A percentile compares a stretch with the other conserved stretches of the same genome.
These are phyloP conservation scores for Haplosporangium sp. DNA, from an alignment of 371 early-diverging fungal species.

Conservation along the genomic window DNA sequence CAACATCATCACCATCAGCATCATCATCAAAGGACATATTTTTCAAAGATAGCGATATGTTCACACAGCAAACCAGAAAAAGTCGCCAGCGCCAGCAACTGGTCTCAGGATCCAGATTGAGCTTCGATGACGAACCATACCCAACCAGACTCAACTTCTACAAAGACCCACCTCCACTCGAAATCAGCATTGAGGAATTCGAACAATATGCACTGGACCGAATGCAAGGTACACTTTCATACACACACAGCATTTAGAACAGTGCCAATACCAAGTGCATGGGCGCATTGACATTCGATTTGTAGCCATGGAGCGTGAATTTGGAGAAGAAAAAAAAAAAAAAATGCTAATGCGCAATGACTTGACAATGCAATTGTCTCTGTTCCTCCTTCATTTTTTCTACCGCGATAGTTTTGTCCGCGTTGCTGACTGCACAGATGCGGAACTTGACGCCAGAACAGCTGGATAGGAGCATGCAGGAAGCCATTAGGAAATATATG, in stretches of 20 bases:
- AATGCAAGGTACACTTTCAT: conserved; percentile 73
- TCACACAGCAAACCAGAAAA: conserved; percentile 29
- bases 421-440: conserved; percentile 83
- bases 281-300: neutral
- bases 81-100: conserved; percentile 20
- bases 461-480: conserved; percentile 65
- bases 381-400: conserved; percentile 1
- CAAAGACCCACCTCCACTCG: conserved; percentile 73
- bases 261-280: too few relatives aligned
- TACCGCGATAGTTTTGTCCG: conserved; percentile 74
- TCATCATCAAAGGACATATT: too few relatives aligned
- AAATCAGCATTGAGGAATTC: conserved; percentile 92
- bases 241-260: neutral
- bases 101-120: conserved; percentile 12
- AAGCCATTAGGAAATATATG: conserved; percentile 71
- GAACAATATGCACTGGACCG: conserved; percentile 93
- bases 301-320: too few relatives aligned
- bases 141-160: conserved; percentile 88
- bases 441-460: conserved; percentile 77
- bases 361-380: too few relatives aligned
- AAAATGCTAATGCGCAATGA: too few relatives aligned
- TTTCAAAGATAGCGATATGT: conserved; percentile 15
- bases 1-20: too few relatives aligned
- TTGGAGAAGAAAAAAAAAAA: too few relatives aligned
- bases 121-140: conserved; percentile 57